Evolutionary conservation across 495 filamentous ascomycete species (phyloP).

Genomic region (Aspergillus cavernicola): DNA sequence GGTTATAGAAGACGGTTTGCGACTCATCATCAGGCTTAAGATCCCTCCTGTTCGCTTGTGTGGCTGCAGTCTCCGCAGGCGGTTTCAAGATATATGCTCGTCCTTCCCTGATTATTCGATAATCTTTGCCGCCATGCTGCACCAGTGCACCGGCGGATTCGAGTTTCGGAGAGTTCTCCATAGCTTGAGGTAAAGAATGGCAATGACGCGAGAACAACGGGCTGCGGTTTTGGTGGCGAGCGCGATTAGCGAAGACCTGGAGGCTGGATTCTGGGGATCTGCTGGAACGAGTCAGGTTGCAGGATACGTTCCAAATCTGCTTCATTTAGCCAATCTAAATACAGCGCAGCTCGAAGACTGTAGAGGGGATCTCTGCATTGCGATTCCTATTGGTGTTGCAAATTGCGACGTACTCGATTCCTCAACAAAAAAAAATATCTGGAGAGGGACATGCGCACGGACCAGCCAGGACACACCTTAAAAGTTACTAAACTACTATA

Average conservation of each 20-base stretch:
- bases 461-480: not conserved
- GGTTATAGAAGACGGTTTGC: constrained; percentile 95
- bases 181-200: not conserved
- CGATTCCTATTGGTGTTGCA: too few relatives aligned
- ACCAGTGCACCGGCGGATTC: constrained; percentile 18
- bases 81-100: constrained; percentile 63
- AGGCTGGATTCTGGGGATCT: not conserved
- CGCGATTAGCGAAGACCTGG: not conserved
- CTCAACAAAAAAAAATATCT: not conserved
- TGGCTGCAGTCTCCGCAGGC: constrained; percentile 41
- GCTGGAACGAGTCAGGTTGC: not conserved
- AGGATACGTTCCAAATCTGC: not conserved
- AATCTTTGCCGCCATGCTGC: constrained; percentile 47
- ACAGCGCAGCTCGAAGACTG: not conserved
- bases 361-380: not conserved
- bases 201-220: not conserved
- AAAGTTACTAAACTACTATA: not conserved
- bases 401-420: not conserved
- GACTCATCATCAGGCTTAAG: constrained; percentile 47
- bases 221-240: not conserved
- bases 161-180: constrained; percentile 2
- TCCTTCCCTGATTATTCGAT: constrained; percentile 65
- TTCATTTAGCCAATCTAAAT: not conserved
- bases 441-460: not conserved
- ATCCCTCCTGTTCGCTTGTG: constrained; percentile 38